These are phyloP conservation scores for Besnoitia besnoiti DNA, from an alignment of 169 alveolate species.

Conservation along the genomic window DNA sequence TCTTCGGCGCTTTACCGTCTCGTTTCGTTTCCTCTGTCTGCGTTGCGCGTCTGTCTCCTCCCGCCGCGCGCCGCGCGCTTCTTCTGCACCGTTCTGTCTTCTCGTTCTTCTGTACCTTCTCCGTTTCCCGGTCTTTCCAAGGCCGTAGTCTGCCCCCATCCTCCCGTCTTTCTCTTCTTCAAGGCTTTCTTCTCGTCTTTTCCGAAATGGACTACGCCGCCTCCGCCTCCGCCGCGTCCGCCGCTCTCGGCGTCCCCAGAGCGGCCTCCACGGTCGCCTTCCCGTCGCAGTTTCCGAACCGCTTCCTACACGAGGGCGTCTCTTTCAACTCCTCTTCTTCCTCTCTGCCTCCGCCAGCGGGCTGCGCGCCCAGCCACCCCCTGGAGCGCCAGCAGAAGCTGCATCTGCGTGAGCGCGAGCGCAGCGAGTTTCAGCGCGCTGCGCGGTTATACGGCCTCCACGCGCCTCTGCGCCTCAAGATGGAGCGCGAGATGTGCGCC, in stretches of 20 bases:
- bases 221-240: neutral
- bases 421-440: conserved; percentile 40
- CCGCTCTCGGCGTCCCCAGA: neutral
- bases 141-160: neutral
- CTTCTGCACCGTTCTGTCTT: neutral
- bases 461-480: conserved; percentile 45
- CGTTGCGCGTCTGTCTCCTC: neutral
- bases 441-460: conserved; percentile 52
- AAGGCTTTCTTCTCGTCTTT: neutral
- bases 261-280: neutral
- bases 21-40: neutral
- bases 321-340: neutral
- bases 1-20: neutral
- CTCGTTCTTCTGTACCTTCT: neutral
- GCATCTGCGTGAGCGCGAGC: conserved; percentile 33
- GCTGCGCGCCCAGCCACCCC: conserved; percentile 33
- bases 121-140: neutral
- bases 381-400: conserved; percentile 52
- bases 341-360: conserved; percentile 33
- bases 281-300: neutral
- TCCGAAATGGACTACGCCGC: neutral
- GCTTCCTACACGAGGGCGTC: neutral
- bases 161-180: neutral
- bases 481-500: conserved; percentile 53
- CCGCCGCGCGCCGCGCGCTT: too few species aligned